Base-by-base conservation (phyloP, 306 rosid species). In the Vigna angularis region DNA sequence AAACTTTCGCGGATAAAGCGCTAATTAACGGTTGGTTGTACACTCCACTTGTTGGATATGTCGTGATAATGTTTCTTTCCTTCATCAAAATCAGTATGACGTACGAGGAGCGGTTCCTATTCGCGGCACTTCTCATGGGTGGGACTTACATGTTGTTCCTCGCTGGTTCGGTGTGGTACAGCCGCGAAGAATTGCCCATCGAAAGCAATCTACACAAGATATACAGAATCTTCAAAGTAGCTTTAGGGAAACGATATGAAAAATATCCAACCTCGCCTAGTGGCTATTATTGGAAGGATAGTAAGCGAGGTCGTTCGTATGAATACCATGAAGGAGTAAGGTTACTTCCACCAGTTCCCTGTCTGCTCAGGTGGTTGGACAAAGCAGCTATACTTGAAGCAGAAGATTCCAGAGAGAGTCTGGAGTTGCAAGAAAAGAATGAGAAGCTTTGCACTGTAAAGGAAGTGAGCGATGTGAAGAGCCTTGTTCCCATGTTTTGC, bases 381-480 rank as follows among this genome's bases (percentile, higher is more conserved):
- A 58, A 58, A 26, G 65, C 65, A 26, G 65, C 65, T 5, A 26
- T 77, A 8, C 9, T 66, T 65, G 16, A 42, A 1, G 36, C 0
- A 16, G 48, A 63, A 16, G 17, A 13, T 4, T 52, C 58, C 24
- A 8, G 0, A 15, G 6, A 3, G 48, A n/a, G 14, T 65, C 51
- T 0, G 2, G 30, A 40, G 5, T 9, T 0, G n/a, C 51, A n/a
- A 17, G 51, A 38, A 65, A 40, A 36, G 51, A 65, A 40, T 3
- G 32, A 26, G 28, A 42, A 65, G n/a, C 51, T 65, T 17, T 65
- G 70, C 30, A 40, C 28, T 3, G 70, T 40, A 3, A 40, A 40
- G n/a, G 70, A 38, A 9, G 51, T 65, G 51, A 65, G 51, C 51
- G 51, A 40, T 38, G 70, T 65, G 70, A 65, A 65, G n/a, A 65